Base-by-base conservation (phyloP, 805 yeast genomes). In the Candida manassasensis region DNA sequence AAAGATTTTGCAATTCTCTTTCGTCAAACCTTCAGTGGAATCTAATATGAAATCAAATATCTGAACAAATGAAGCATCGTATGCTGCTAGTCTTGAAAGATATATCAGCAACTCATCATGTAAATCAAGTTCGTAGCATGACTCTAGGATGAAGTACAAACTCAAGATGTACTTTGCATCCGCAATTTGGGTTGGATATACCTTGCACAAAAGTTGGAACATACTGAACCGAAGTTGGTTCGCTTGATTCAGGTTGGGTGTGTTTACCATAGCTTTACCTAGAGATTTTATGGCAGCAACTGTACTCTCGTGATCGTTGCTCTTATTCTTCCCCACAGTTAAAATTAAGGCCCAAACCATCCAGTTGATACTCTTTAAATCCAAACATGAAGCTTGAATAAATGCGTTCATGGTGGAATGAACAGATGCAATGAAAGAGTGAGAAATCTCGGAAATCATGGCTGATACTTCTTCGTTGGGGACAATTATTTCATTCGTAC, bases 321-420 rank as follows among this genome's bases (percentile, higher is more conserved):
- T 21, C 2, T 26, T 13, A 13, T 31, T 26, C 3, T 12, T 11
- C 12, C 35, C 36, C 13, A 27, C 29, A 6, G 32, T 21, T 13
- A 25, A 22, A n/a, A 52, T 52, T n/a, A 65, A 39, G 4, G 55
- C 43, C 1, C 47, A 45, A 35, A 67, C 42, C 2, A 62, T 26
- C 69, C 71, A 63, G n/a, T 12, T 21, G 15, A 30, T n/a, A 5
- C 11, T 19, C 17, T 30, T 19, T 13, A 21, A 4, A 14, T 30
- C 26, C 6, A 15, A 30, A 30, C 11, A 8, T 21, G 21, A 11
- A n/a, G 26, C 14, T 19, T 19, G 7, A 13, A 21, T 21, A 8
- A 19, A 19, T 11, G 26, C 8, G 10, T 21, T 5, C 9, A 30
- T 12, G 6, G 33, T n/a, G 6, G 17, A 6, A 8, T 19, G 21